phyloP scores from a whole-genome alignment of 495 filamentous ascomycete species.

The Aspergillus indologenus region DNA sequence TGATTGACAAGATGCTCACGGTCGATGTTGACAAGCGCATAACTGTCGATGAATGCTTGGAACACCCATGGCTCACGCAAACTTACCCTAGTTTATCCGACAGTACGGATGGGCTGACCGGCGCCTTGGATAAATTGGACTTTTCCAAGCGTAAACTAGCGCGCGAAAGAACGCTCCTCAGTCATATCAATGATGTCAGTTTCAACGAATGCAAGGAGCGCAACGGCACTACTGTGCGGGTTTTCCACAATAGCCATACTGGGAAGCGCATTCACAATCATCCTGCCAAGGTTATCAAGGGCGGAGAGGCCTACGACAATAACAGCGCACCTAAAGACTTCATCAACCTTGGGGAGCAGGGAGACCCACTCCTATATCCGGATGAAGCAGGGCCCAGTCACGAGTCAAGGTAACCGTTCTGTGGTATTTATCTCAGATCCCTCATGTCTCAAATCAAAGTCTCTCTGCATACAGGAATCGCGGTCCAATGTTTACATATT shows the following conservation, averaged over 20 bases:
- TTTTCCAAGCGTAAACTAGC: constrained; percentile 76
- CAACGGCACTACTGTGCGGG: constrained; percentile 61
- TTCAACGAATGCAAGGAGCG: constrained; percentile 60
- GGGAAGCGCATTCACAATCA: constrained; percentile 42
- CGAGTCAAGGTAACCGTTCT: constrained; percentile 11
- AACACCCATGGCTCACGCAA: constrained; percentile 83
- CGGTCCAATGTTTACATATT: not conserved
- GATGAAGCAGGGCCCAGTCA: constrained; percentile 54
- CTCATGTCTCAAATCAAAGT: not conserved
- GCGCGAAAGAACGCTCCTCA: constrained; percentile 82
- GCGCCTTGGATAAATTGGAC: constrained; percentile 74
- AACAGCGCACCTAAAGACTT: constrained; percentile 71
- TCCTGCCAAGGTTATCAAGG: constrained; percentile 25
- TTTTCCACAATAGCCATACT: constrained; percentile 72
- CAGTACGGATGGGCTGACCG: constrained; percentile 90
- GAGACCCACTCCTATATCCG: constrained; percentile 72
- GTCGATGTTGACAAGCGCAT: constrained; percentile 80
- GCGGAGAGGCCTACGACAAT: constrained; percentile 60
- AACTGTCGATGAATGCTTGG: constrained; percentile 83
- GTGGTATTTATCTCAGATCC: not conserved
- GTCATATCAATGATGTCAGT: constrained; percentile 74
- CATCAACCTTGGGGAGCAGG: constrained; percentile 74
- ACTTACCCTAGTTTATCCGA: constrained; percentile 55
- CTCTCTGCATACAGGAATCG: not conserved
- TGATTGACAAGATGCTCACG: constrained; percentile 93